Conservation (phyloP, 768 basidiomycete genomes). For the Megacollybia marginata region DNA sequence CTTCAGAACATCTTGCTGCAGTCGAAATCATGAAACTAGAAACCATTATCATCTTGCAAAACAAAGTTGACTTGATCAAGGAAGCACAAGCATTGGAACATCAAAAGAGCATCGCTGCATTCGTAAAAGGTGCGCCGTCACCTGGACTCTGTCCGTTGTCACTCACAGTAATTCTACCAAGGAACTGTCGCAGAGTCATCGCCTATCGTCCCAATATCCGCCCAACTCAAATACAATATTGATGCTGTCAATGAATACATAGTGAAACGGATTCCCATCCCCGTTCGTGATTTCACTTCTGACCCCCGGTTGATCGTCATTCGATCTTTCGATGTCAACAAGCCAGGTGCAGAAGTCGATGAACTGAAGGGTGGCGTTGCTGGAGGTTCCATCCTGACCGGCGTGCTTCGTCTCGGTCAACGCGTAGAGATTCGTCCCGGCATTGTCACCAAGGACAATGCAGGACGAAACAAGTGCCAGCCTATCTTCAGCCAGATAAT, state of each 20-base stretch:
- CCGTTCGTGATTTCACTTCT: constrained; percentile 85
- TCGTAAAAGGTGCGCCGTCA: constrained; percentile 73
- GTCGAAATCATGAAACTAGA: constrained; percentile 99
- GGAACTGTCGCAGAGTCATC: constrained; percentile 97
- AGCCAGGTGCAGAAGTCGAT: constrained; percentile 94
- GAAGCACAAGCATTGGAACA: constrained; percentile 92
- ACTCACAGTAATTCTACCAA: constrained; percentile 19
- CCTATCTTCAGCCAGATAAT: constrained; percentile 91
- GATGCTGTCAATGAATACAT: constrained; percentile 99
- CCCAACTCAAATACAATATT: constrained; percentile 98
- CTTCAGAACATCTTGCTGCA: constrained; percentile 95
- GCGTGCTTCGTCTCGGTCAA: constrained; percentile 82
- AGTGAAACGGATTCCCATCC: constrained; percentile 93
- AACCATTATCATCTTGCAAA: constrained; percentile 96
- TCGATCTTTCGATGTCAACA: constrained; percentile 99
- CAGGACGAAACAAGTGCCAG: constrained; percentile 84
- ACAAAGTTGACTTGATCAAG: constrained; percentile 98
- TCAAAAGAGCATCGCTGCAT: constrained; percentile 90
- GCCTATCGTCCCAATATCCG: constrained; percentile 98
- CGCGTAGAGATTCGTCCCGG: constrained; percentile 97
- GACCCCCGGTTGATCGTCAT: constrained; percentile 95
- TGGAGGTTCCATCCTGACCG: constrained; percentile 91
- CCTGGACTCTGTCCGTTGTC: neutral
- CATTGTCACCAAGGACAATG: constrained; percentile 90
- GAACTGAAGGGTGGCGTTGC: constrained; percentile 98